Conservation (phyloP, 768 basidiomycete species). For the Lentinula lateritia region DNA sequence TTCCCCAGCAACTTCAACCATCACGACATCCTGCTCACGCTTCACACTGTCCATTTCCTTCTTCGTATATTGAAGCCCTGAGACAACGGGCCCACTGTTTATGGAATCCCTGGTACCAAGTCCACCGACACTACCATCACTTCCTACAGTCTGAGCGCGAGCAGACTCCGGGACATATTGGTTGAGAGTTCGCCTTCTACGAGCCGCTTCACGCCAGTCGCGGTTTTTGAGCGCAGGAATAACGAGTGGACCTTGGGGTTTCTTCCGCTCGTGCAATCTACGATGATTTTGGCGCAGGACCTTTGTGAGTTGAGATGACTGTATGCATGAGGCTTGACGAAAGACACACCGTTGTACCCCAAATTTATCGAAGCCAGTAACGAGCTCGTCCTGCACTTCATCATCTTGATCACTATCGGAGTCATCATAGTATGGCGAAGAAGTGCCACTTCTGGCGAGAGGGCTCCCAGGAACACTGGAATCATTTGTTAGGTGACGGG, state of each 20-base stretch:
- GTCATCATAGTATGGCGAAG: constrained; percentile 41
- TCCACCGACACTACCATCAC: constrained; percentile 73
- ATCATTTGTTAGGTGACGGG: constrained; percentile 42
- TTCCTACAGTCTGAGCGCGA: constrained; percentile 41
- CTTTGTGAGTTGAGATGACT: constrained; percentile 74
- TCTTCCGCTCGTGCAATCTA: constrained; percentile 42
- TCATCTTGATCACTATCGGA: constrained; percentile 63
- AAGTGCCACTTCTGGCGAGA: constrained; percentile 41
- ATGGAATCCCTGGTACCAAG: constrained; percentile 71
- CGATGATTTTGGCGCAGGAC: constrained; percentile 22
- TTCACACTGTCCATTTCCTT: constrained; percentile 18
- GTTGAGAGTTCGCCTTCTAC: constrained; percentile 49
- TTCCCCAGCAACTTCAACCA: constrained; percentile 25
- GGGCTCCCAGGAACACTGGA: constrained; percentile 48
- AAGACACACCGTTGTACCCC: constrained; percentile 82
- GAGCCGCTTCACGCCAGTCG: constrained; percentile 84
- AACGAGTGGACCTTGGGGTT: constrained; percentile 60
- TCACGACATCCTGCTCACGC: constrained; percentile 16
- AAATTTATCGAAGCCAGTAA: constrained; percentile 66
- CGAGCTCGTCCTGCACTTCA: constrained; percentile 55
- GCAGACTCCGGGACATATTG: constrained; percentile 66
- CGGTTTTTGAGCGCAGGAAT: constrained; percentile 84
- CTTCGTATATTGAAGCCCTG: constrained; percentile 57
- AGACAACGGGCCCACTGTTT: constrained; percentile 67
- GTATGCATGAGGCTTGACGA: constrained; percentile 17